Conservation (phyloP, 345 rosid species). For the Lepidium sativum region DNA sequence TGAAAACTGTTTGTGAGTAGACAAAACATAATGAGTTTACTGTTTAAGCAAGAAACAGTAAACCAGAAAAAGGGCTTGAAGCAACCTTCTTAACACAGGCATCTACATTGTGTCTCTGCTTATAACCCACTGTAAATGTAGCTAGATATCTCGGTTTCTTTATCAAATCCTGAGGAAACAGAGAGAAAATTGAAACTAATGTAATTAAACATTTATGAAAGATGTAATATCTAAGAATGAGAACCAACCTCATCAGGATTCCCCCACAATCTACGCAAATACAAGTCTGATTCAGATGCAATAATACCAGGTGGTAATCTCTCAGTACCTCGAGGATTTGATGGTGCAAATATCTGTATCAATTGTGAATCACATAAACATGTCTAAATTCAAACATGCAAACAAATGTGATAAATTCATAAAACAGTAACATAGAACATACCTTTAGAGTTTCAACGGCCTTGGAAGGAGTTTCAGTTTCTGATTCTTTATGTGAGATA, state of each 20-base stretch:
- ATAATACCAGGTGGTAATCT: constrained; percentile 76
- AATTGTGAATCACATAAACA: background rate
- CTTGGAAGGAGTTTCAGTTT: constrained; percentile 12
- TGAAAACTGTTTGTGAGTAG: constrained; percentile 47
- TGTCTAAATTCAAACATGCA: background rate
- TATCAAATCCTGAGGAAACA: constrained; percentile 52
- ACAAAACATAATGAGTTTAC: constrained; percentile 23
- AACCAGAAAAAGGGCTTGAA: background rate
- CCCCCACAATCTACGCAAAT: constrained; percentile 81
- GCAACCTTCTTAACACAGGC: constrained; percentile 70
- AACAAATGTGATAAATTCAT: background rate
- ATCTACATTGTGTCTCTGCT: constrained; percentile 58
- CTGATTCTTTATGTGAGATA: constrained; percentile 30
- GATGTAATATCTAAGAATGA: background rate
- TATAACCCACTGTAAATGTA: constrained; percentile 76
- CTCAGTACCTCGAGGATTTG: constrained; percentile 92
- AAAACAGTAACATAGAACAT: background rate
- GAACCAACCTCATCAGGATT: constrained; percentile 67
- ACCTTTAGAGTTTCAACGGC: constrained; percentile 41
- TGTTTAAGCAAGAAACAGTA: background rate
- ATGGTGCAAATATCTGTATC: constrained; percentile 61
- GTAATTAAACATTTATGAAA: background rate
- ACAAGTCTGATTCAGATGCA: constrained; percentile 71
- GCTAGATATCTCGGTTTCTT: constrained; percentile 69
- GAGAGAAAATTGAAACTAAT: background rate